Evolutionary conservation across 2,329 filamentous ascomycete genomes (phyloP).

Genomic region (Calonectria pseudoreteaudii): DNA sequence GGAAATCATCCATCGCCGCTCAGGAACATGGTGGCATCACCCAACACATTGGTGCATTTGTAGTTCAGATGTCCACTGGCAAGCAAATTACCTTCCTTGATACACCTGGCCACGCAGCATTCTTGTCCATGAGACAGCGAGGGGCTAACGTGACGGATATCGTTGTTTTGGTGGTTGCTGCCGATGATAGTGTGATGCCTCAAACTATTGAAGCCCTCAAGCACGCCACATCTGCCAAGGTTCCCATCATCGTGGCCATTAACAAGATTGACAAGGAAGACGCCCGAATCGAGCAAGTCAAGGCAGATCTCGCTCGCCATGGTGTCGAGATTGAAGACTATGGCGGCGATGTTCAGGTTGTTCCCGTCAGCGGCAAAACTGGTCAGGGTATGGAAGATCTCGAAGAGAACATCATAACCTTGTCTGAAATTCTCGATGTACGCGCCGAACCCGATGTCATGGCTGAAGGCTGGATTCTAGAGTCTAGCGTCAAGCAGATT

Average conservation of each 20-base stretch:
- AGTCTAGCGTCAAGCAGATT: slow-evolving; percentile 86
- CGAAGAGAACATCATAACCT: slow-evolving; percentile 88
- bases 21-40: slow-evolving; percentile 97
- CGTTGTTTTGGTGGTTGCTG: slow-evolving; percentile 93
- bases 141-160: slow-evolving; percentile 98
- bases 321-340: slow-evolving; percentile 94
- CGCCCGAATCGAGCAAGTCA: slow-evolving; percentile 84
- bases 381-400: slow-evolving; percentile 91
- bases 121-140: slow-evolving; percentile 93
- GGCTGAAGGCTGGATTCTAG: slow-evolving; percentile 93
- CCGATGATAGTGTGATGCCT: slow-evolving; percentile 97
- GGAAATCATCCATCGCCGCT: slow-evolving; percentile 91
- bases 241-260: slow-evolving; percentile 97
- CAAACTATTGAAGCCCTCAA: slow-evolving; percentile 97
- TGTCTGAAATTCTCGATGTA: slow-evolving; percentile 91
- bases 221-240: slow-evolving; percentile 86
- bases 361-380: slow-evolving; percentile 92
- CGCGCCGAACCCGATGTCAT: slow-evolving; percentile 81
- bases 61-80: slow-evolving; percentile 85
- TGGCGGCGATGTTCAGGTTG: slow-evolving; percentile 93
- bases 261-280: slow-evolving; percentile 96
- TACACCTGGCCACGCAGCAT: slow-evolving; percentile 95
- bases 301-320: slow-evolving; percentile 84
- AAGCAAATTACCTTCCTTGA: slow-evolving; percentile 97
- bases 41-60: slow-evolving; percentile 98